These are phyloP conservation scores for Debaryomycetaceae sp. DNA, from an alignment of 1,139 yeast genomes.

Conservation along the genomic window DNA sequence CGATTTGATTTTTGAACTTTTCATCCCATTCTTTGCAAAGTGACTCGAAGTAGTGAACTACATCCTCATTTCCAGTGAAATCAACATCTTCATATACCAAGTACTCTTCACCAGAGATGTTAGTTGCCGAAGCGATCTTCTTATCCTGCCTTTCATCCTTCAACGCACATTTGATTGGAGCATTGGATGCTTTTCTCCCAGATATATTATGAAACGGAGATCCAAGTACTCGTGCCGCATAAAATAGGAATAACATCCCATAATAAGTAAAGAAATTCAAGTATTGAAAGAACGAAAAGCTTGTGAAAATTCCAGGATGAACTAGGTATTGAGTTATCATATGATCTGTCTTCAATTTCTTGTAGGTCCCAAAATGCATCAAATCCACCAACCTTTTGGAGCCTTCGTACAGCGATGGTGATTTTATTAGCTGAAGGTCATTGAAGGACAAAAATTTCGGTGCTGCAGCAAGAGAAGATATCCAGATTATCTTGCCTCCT, in stretches of 20 bases:
- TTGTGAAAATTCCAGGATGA: slow-evolving; percentile 93
- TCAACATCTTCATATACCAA: slow-evolving; percentile 55
- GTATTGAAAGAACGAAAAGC: slow-evolving; percentile 73
- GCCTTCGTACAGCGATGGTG: slow-evolving; percentile 80
- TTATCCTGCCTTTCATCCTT: slow-evolving; percentile 42
- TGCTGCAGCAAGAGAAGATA: slow-evolving; percentile 75
- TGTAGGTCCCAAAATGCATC: slow-evolving; percentile 68
- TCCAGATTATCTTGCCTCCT: slow-evolving; percentile 76
- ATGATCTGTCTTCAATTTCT: slow-evolving; percentile 37
- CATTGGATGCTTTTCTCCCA: slow-evolving; percentile 87
- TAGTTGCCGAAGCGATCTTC: slow-evolving; percentile 76
- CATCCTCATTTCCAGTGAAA: slow-evolving; percentile 61
- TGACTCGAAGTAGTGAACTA: slow-evolving; percentile 48
- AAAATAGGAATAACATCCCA: slow-evolving; percentile 82
- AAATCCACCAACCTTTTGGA: slow-evolving; percentile 86
- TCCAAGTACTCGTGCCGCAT: slow-evolving; percentile 78
- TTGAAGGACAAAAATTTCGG: slow-evolving; percentile 66
- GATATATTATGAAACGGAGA: slow-evolving; percentile 85
- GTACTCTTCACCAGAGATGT: slow-evolving; percentile 61
- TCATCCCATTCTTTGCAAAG: slow-evolving; percentile 51
- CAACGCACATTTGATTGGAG: slow-evolving; percentile 50
- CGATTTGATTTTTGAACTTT: slow-evolving; percentile 68
- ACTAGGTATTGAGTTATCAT: slow-evolving; percentile 71
- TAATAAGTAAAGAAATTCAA: slow-evolving; percentile 75
- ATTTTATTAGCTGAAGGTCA: slow-evolving; percentile 68